Evolutionary conservation across 176 grass and related monocot genomes (phyloP).

Genomic region (Aegilops bicornis): DNA sequence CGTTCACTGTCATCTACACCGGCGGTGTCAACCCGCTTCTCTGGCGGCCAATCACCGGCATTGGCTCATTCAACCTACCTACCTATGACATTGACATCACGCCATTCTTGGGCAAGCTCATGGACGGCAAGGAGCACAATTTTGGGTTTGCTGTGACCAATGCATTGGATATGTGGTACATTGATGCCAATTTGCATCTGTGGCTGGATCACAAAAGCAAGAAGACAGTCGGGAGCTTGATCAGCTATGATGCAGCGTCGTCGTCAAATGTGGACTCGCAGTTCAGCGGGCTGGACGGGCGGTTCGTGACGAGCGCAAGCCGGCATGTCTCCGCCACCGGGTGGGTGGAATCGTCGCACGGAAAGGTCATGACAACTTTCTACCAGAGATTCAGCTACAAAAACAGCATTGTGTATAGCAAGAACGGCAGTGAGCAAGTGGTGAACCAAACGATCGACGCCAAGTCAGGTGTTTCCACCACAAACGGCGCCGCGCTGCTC

Average conservation of each 20-base stretch:
- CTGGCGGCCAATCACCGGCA: conserved; percentile 53
- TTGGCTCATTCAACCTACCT: conserved; percentile 55
- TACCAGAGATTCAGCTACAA: conserved; percentile 41
- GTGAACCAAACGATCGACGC: conserved; percentile 50
- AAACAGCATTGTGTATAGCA: conserved; percentile 43
- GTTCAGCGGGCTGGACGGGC: conserved; percentile 41
- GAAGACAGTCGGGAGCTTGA: conserved; percentile 36
- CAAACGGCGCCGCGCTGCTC: not conserved
- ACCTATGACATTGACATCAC: conserved; percentile 68
- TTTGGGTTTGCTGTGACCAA: conserved; percentile 57
- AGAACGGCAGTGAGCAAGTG: conserved; percentile 34
- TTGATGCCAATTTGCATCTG: conserved; percentile 62
- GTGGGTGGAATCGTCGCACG: conserved; percentile 53
- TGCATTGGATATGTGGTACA: conserved; percentile 45
- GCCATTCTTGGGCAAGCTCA: conserved; percentile 51
- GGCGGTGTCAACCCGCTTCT: conserved; percentile 61
- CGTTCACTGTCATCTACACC: conserved; percentile 62
- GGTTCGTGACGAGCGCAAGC: conserved; percentile 35
- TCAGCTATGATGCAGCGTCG: conserved; percentile 26
- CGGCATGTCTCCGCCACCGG: conserved; percentile 45
- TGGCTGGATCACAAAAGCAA: conserved; percentile 57
- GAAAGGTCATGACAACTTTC: conserved; percentile 48
- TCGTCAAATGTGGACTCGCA: conserved; percentile 13
- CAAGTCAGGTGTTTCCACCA: conserved; percentile 33
- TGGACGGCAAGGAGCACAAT: conserved; percentile 50